These are phyloP conservation scores for Cutaneotrichosporon cavernicola DNA, from an alignment of 1,284 basidiomycete species.

Conservation along the genomic window DNA sequence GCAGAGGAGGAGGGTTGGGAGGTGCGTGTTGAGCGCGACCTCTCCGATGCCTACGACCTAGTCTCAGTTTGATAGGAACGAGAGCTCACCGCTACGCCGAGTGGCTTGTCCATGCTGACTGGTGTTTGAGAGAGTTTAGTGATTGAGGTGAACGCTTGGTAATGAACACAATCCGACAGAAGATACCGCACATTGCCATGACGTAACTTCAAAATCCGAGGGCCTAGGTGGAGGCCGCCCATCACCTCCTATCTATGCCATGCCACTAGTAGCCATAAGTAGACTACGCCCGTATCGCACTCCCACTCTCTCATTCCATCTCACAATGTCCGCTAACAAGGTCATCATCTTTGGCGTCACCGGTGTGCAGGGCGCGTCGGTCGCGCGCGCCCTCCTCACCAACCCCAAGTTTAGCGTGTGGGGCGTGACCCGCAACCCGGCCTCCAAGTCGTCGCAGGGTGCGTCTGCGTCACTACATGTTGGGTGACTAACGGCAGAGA, in stretches of 20 bases:
- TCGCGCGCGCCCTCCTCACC: conserved; percentile 23
- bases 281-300: too few relatives aligned
- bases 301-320: too few relatives aligned
- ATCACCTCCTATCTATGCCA: too few relatives aligned
- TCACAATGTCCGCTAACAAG: conserved; percentile 13
- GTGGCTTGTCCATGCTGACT: background rate
- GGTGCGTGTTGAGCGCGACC: conserved; percentile 22
- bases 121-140: too few relatives aligned
- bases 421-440: conserved; percentile 30
- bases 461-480: background rate
- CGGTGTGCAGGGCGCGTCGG: conserved; percentile 25
- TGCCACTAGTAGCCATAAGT: too few relatives aligned
- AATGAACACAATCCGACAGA: too few relatives aligned
- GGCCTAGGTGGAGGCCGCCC: too few relatives aligned
- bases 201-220: too few relatives aligned
- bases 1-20: conserved; percentile 27
- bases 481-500: conserved; percentile 15
- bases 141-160: too few relatives aligned
- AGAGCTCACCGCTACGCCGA: conserved; percentile 13
- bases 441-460: conserved; percentile 23
- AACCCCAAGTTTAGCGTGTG: conserved; percentile 20
- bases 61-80: background rate
- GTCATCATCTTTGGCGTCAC: conserved; percentile 28
- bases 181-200: too few relatives aligned
- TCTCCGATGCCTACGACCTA: conserved; percentile 24